These are phyloP conservation scores for Ramaria rubella DNA, from an alignment of 768 basidiomycete genomes.

Conservation along the genomic window DNA sequence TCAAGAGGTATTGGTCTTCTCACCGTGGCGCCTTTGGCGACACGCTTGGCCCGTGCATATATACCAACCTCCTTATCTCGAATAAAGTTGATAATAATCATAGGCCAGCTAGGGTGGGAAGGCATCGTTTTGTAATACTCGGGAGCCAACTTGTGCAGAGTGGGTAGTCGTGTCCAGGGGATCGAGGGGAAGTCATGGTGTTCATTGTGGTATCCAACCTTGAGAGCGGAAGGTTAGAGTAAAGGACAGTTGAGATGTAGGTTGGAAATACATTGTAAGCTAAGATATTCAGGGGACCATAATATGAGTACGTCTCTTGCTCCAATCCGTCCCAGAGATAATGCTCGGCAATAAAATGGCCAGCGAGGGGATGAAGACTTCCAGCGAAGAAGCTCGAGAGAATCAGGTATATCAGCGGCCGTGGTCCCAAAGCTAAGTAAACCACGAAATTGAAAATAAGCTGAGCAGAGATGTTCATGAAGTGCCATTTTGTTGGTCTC, in stretches of 20 bases:
- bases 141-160: slow-evolving; percentile 73
- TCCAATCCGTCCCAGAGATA: slow-evolving; percentile 88
- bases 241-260: background rate
- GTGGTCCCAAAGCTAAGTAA: slow-evolving; percentile 38
- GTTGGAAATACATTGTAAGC: slow-evolving; percentile 76
- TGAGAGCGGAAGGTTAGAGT: background rate
- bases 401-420: slow-evolving; percentile 72
- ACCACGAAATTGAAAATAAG: slow-evolving; percentile 68
- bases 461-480: slow-evolving; percentile 65
- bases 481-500: slow-evolving; percentile 75
- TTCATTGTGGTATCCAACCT: slow-evolving; percentile 99
- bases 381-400: slow-evolving; percentile 94
- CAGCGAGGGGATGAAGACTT: slow-evolving; percentile 90
- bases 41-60: slow-evolving; percentile 79
- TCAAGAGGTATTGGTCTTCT: background rate
- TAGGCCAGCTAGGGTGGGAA: slow-evolving; percentile 87
- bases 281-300: slow-evolving; percentile 81
- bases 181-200: slow-evolving; percentile 98
- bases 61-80: slow-evolving; percentile 84
- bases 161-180: slow-evolving; percentile 89
- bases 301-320: slow-evolving; percentile 97
- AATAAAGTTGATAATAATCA: slow-evolving; percentile 93
- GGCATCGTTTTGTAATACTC: slow-evolving; percentile 91
- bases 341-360: slow-evolving; percentile 97
- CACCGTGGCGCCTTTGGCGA: slow-evolving; percentile 29